These are phyloP conservation scores for Candida chilensis DNA, from an alignment of 805 yeast genomes.

Conservation along the genomic window DNA sequence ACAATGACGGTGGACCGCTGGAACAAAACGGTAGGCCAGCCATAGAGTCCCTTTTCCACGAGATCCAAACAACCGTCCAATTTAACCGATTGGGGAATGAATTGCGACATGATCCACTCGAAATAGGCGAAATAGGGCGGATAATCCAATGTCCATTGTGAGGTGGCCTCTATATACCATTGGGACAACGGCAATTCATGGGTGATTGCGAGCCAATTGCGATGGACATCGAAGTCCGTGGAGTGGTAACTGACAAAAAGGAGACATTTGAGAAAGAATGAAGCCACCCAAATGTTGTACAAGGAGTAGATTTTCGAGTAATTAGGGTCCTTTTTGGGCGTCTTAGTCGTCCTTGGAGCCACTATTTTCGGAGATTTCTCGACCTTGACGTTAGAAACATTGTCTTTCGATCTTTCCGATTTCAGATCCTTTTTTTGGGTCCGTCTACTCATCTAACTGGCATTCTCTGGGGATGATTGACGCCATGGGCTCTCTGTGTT, in stretches of 20 bases:
- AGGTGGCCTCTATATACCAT: slow-evolving; percentile 78
- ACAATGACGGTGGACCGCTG: slow-evolving; percentile 76
- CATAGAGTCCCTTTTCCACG: slow-evolving; percentile 55
- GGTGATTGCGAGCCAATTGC: slow-evolving; percentile 96
- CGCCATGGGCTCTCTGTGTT: too few species aligned
- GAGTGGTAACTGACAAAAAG: slow-evolving; percentile 80
- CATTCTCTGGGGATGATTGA: too few species aligned
- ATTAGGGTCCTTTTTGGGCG: neutral
- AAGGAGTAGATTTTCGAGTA: slow-evolving; percentile 1
- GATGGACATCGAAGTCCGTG: slow-evolving; percentile 94
- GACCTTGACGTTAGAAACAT: too few species aligned
- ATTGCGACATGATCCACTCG: slow-evolving; percentile 69
- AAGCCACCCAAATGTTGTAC: slow-evolving; percentile 1
- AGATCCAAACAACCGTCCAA: slow-evolving; percentile 75
- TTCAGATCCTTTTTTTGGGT: too few species aligned
- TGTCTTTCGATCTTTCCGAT: too few species aligned
- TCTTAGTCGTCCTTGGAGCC: too few species aligned
- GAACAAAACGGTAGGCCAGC: slow-evolving; percentile 71
- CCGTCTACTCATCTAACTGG: too few species aligned
- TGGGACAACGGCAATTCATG: slow-evolving; percentile 57
- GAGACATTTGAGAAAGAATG: slow-evolving; percentile 12
- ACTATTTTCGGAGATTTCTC: too few species aligned
- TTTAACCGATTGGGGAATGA: slow-evolving; percentile 55
- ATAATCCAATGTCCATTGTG: slow-evolving; percentile 92
- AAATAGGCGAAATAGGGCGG: slow-evolving; percentile 98